Base-by-base conservation (phyloP, 441 rosid species). In the Pelargonium fulgidum region DNA sequence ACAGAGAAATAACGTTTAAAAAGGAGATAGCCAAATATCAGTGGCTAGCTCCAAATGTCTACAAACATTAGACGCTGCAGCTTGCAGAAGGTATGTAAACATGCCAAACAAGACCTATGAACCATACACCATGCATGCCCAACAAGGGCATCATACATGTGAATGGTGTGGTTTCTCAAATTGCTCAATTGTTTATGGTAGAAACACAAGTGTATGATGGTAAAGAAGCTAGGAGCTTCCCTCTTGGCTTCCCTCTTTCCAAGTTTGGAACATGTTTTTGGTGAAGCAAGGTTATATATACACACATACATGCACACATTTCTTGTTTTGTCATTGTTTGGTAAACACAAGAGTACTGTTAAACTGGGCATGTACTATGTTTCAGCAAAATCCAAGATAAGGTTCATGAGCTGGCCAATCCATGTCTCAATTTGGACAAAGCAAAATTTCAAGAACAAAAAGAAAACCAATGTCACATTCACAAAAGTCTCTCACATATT, bases 211-310 rank as follows among this genome's bases (percentile, higher is more conserved):
- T 64, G 68, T 63, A 24, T 48, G 65, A 14, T 70, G 70, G 13
- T 33, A 65, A 71, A 71, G 59, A 75, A 58, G 24, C 65, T 54
- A 47, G 72, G 54, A 16, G 7, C 74, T 70, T 50, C 26, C 70
- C 9, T 62, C 2, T 47, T 50, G 24, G 50, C 24, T n/a, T 5
- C 62, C 56, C 45, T 24, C 39, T 61, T 29, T 11, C 19, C 39
- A 8, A 14, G 68, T 29, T 54, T 56, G 67, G 44, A 72, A 63
- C 73, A 76, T 20, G 69, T 54, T 42, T 29, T 29, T 29, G 33
- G 33, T 29, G 33, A 29, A 29, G 33, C 33, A 29, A 29, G 33
- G 33, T 29, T 29, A 29, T 29, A 29, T 29, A 29, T 29, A 29
- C 14, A n/a, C 54, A 11, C 16, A 48, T 13, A 12, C n/a, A 47